These are phyloP conservation scores for Pseudogymnoascus sp. DNA, from an alignment of 2,329 filamentous ascomycete genomes.

Conservation along the genomic window DNA sequence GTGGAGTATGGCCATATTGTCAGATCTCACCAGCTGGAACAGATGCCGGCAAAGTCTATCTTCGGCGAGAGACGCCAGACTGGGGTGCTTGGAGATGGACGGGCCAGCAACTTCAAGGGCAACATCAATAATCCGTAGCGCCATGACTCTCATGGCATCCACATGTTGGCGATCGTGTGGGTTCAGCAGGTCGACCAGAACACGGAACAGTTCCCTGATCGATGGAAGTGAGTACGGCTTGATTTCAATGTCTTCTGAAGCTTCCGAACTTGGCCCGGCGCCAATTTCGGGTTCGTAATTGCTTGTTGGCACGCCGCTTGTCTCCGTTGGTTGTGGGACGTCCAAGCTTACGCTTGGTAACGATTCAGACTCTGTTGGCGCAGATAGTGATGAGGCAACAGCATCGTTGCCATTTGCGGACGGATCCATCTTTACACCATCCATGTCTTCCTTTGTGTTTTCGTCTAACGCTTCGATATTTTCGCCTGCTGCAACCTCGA, in stretches of 20 bases:
- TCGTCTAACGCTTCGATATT: slow-evolving; percentile 59
- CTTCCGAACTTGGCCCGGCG: slow-evolving; percentile 23
- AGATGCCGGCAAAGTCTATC: slow-evolving; percentile 89
- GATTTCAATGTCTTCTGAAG: slow-evolving; percentile 43
- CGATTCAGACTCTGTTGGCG: slow-evolving; percentile 24
- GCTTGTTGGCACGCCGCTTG: not conserved
- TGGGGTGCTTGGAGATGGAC: slow-evolving; percentile 87
- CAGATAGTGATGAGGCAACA: slow-evolving; percentile 44
- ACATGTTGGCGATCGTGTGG: slow-evolving; percentile 89
- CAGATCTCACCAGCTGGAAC: slow-evolving; percentile 91
- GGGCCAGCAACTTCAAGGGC: slow-evolving; percentile 93
- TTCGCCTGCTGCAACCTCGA: slow-evolving; percentile 68
- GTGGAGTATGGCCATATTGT: slow-evolving; percentile 91
- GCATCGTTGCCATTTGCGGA: slow-evolving; percentile 58
- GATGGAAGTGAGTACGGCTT: slow-evolving; percentile 90
- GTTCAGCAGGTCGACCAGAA: slow-evolving; percentile 86
- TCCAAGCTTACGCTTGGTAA: not conserved
- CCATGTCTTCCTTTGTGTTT: slow-evolving; percentile 59
- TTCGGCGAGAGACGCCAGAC: slow-evolving; percentile 77
- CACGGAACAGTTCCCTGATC: slow-evolving; percentile 87
- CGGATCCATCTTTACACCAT: slow-evolving; percentile 77
- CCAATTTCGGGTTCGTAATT: slow-evolving; percentile 21
- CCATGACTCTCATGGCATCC: slow-evolving; percentile 95
- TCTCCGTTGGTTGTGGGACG: not conserved
- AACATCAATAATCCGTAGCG: slow-evolving; percentile 91